These are phyloP conservation scores for Leccinum olivaceopallidum DNA, from an alignment of 768 basidiomycete genomes.

Conservation along the genomic window DNA sequence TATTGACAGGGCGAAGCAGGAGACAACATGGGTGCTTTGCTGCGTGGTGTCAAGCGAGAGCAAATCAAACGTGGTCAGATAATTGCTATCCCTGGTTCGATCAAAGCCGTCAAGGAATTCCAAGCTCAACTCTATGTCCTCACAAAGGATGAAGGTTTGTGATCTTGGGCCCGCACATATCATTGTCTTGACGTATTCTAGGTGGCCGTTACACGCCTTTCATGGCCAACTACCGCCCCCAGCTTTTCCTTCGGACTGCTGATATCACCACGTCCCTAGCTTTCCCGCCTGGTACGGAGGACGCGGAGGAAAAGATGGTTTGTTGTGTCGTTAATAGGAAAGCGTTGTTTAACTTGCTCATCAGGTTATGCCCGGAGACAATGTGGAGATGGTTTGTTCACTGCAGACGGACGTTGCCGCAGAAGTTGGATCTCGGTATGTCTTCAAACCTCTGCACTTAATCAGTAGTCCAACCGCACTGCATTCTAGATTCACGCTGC, in stretches of 20 bases:
- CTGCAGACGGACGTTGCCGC: slow-evolving; percentile 85
- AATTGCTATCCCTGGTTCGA: slow-evolving; percentile 82
- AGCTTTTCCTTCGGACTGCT: slow-evolving; percentile 94
- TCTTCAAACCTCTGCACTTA: background rate
- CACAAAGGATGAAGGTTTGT: slow-evolving; percentile 43
- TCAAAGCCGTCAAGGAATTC: slow-evolving; percentile 95
- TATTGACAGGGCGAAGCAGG: slow-evolving; percentile 83
- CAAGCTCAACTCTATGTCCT: slow-evolving; percentile 83
- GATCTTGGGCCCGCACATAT: slow-evolving; percentile 46
- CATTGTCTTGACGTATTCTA: slow-evolving; percentile 16
- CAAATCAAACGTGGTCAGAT: slow-evolving; percentile 94
- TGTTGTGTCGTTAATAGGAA: slow-evolving; percentile 12
- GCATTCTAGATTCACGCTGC: slow-evolving; percentile 70
- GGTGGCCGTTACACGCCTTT: slow-evolving; percentile 89
- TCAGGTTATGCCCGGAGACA: slow-evolving; percentile 96
- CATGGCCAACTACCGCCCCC: slow-evolving; percentile 92
- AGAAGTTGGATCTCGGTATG: slow-evolving; percentile 81
- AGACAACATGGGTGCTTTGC: slow-evolving; percentile 98
- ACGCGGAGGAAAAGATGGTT: slow-evolving; percentile 87
- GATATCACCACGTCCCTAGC: slow-evolving; percentile 84
- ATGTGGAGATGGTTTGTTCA: slow-evolving; percentile 87
- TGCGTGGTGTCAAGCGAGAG: slow-evolving; percentile 97
- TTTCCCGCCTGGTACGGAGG: slow-evolving; percentile 84
- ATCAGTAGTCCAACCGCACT: slow-evolving; percentile 3
- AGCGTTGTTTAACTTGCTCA: slow-evolving; percentile 4